Evolutionary conservation across 768 basidiomycete genomes (phyloP), one percentile per base, ranked within the genome.

Genomic region (Suillus placidus): DNA sequence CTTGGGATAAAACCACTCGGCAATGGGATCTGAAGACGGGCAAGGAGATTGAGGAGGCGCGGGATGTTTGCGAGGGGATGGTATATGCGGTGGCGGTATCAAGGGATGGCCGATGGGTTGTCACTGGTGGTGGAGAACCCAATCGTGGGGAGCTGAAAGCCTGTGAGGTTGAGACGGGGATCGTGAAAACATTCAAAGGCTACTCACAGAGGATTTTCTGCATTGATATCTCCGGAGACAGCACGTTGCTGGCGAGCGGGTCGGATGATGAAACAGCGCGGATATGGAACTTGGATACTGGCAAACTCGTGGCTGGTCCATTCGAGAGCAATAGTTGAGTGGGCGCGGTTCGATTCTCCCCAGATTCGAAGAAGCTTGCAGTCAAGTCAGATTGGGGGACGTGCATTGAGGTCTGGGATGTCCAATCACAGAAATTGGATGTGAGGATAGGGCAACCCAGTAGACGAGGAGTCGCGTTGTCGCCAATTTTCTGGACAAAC

Each of bases 401-500:
- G 1, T 26, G 23, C 4, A 12, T 49, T 26, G 47, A 49, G 4
- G 10, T 49, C n/a, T 49, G 47, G 47, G 47, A 49, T 49, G 2
- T 49, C 23, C 47, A 42, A 16, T 12, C 51, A 18, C 30, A 52
- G 55, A 35, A 56, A 32, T 32, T 14, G 20, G 34, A 10, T 34
- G 9, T 8, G 9, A 34, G 30, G 6, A 14, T 26, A 13, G 18
- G 18, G 2, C 20, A 20, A 10, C 9, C 3, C 16, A 6, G 7
- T 6, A 1, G 5, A 6, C 0, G 2, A 0, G 4, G 7, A 7
- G 18, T 6, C 42, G 3, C 42, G 4, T 18, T 18, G 18, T 6
- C 20, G n/a, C 45, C 45, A 12, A 3, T 45, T 3, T n/a, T 45
- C 10, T 45, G 20, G 45, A 45, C 45, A 45, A 45, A 45, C 45